Base-by-base conservation (phyloP, 2,329 filamentous ascomycete species). In the Triangularia setosa region DNA sequence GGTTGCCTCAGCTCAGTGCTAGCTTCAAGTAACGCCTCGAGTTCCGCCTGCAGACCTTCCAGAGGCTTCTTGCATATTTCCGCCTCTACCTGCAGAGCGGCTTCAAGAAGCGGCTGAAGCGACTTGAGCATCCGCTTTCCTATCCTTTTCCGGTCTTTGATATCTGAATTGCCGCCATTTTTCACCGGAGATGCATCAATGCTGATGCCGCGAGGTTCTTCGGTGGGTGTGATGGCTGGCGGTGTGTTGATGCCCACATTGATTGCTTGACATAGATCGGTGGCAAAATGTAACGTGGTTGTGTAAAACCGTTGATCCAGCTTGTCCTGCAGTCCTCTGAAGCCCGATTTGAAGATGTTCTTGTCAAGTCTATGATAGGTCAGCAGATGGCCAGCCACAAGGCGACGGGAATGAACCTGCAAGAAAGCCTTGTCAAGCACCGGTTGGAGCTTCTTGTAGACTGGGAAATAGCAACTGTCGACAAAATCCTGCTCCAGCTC, bases 401-500 rank as follows among this genome's bases (percentile, higher is more conserved):
- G 6, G 24, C 16, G 9, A 8, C 9, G 28, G 2, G 14, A 27
- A 8, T 21, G n/a, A 25, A 86, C 93, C 86, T 84, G 97, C 92
- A 81, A 81, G 72, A 91, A 83, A 9, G 92, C 92, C 77, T 90
- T 92, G 48, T 93, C 89, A 58, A 97, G 81, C 27, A 95, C 89
- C 3, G 91, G 90, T 72, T 84, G 84, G 23, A 99, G 83, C 59
- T 96, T 79, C 70, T 88, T 88, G 63, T 89, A 85, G 14, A 97
- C 86, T 0, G 95, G 95, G 70, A 98, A 97, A 78, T 98, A 99
- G 70, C 96, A 90, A 35, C 87, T 90, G 74, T 98, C 90, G 28
- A 98, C 86, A 72, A 97, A 89, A 65, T 89, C 87, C 69, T 87
- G 87, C 71, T 98, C 85, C 58, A 93, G 81, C 73, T 91, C 86